These are phyloP conservation scores for Trypanosoma conorhini DNA, from an alignment of 208 protist species.

Conservation along the genomic window DNA sequence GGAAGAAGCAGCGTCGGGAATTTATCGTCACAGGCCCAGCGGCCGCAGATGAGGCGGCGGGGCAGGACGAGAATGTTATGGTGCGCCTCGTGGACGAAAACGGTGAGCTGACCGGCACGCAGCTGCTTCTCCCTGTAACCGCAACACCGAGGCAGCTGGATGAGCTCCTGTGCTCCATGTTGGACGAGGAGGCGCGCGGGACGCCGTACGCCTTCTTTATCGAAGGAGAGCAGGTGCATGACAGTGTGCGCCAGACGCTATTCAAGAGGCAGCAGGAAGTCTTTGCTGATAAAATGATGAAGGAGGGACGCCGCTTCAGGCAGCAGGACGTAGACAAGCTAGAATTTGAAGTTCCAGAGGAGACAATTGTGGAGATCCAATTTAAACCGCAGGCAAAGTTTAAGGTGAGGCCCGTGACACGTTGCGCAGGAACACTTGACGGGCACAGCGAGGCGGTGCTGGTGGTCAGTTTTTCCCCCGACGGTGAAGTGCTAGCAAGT, in stretches of 20 bases:
- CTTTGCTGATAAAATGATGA: conserved; percentile 79
- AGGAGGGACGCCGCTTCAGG: conserved; percentile 79
- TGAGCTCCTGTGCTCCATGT: conserved; percentile 75
- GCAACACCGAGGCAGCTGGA: conserved; percentile 90
- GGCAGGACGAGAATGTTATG: conserved; percentile 64
- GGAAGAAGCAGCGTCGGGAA: conserved; percentile 85
- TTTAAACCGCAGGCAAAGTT: conserved; percentile 98
- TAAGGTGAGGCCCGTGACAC: conserved; percentile 94
- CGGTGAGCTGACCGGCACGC: conserved; percentile 82
- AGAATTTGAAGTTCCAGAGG: conserved; percentile 75
- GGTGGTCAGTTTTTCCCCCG: conserved; percentile 94
- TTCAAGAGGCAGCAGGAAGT: conserved; percentile 73
- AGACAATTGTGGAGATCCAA: conserved; percentile 85
- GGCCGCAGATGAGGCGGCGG: conserved; percentile 27
- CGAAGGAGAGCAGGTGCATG: conserved; percentile 91
- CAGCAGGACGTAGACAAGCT: conserved; percentile 80
- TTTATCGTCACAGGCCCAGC: conserved; percentile 48
- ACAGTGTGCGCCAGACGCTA: conserved; percentile 84
- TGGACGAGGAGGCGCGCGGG: conserved; percentile 70
- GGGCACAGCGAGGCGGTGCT: conserved; percentile 97
- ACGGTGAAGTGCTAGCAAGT: conserved; percentile 93
- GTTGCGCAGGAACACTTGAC: conserved; percentile 91
- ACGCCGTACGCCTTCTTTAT: conserved; percentile 97
- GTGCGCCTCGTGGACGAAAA: conserved; percentile 89
- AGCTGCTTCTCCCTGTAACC: conserved; percentile 92